Percentiles rank a stretch among this genome's conserved stretches.
phyloP scores from a whole-genome alignment of 129 eudicot genomes.

The Silybum marianum region DNA sequence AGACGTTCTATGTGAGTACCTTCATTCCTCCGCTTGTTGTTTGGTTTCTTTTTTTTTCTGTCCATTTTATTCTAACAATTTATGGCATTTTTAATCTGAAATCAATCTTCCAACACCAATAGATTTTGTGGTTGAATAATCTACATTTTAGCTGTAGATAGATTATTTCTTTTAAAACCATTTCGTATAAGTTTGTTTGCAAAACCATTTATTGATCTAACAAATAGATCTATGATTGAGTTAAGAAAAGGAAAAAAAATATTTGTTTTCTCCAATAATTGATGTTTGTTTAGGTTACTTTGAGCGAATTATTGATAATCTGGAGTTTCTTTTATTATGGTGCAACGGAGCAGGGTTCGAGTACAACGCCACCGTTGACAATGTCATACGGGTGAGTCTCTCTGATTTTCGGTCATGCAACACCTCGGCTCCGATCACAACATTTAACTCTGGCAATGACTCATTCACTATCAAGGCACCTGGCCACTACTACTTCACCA shows the following conservation, averaged over 20 bases:
- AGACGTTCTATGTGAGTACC: slow-evolving; percentile 43
- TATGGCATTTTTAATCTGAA: neutral
- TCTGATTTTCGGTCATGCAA: slow-evolving; percentile 49
- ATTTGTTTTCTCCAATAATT: neutral
- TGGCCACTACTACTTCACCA: slow-evolving; percentile 64
- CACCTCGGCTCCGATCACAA: slow-evolving; percentile 34
- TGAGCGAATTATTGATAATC: neutral
- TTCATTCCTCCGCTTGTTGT: neutral
- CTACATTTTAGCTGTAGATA: neutral
- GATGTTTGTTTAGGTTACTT: neutral
- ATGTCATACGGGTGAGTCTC: slow-evolving; percentile 57
- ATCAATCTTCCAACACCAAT: neutral
- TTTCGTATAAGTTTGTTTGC: neutral
- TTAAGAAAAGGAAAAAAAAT: neutral
- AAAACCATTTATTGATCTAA: neutral
- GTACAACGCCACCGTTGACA: slow-evolving; percentile 46
- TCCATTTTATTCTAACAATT: neutral
- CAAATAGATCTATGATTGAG: neutral
- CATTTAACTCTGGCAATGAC: slow-evolving; percentile 53
- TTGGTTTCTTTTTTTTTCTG: neutral
- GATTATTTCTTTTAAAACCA: neutral
- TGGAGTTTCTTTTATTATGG: neutral
- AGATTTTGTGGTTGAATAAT: neutral
- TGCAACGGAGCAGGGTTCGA: slow-evolving; percentile 43
- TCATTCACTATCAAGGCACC: slow-evolving; percentile 38